Evolutionary conservation across 2,329 filamentous ascomycete genomes (phyloP).

Genomic region (Ophiostoma novo-ulmi): DNA sequence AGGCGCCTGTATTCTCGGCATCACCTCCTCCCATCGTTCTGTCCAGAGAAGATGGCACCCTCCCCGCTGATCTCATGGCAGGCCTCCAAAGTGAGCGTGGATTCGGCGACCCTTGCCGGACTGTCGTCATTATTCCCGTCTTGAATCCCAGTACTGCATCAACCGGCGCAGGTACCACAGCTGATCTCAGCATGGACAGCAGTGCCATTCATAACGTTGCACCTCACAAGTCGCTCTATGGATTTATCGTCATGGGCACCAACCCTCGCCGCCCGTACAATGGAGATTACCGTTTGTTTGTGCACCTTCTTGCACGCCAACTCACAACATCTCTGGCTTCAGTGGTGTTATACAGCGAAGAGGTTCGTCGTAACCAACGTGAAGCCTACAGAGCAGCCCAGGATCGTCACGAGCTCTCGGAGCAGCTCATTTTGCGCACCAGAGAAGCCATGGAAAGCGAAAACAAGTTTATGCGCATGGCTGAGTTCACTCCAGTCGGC

Average conservation of each 20-base stretch:
- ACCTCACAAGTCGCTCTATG: conserved; percentile 57
- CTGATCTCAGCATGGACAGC: background rate
- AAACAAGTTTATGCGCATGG: conserved; percentile 76
- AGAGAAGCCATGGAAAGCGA: conserved; percentile 63
- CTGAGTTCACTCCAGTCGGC: conserved; percentile 75
- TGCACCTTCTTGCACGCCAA: conserved; percentile 68
- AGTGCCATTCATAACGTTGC: background rate
- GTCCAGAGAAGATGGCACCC: conserved; percentile 59
- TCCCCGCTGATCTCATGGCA: conserved; percentile 60
- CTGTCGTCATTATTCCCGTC: conserved; percentile 72
- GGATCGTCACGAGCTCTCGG: conserved; percentile 70
- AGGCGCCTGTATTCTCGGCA: background rate
- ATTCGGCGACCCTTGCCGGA: conserved; percentile 63
- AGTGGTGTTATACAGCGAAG: conserved; percentile 76
- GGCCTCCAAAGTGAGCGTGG: conserved; percentile 58
- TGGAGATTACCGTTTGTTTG: conserved; percentile 72
- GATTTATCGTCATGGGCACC: conserved; percentile 72
- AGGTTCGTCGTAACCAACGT: conserved; percentile 67
- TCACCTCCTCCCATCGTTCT: conserved; percentile 56
- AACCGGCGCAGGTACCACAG: background rate
- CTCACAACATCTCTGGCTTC: conserved; percentile 75
- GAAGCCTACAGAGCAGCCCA: conserved; percentile 69
- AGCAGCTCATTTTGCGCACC: conserved; percentile 63
- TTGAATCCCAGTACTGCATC: conserved; percentile 53
- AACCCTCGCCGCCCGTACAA: conserved; percentile 77